Evolutionary conservation across 352 stramenopile genomes (phyloP).

Genomic region (Phytophthora syringae): DNA sequence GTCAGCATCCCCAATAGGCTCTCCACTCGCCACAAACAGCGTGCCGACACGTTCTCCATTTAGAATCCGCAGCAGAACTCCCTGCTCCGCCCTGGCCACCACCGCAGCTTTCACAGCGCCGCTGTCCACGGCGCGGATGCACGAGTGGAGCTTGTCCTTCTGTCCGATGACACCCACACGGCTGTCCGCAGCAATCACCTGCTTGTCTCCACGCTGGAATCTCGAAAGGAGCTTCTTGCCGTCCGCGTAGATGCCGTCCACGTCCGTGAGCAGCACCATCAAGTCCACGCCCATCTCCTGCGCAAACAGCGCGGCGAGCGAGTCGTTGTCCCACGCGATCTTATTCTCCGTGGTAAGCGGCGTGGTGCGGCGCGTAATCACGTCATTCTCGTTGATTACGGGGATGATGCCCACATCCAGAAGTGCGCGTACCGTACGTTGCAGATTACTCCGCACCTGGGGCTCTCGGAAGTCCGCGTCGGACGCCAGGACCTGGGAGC

Average conservation of each 20-base stretch:
- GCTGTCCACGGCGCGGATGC: constrained; percentile 80
- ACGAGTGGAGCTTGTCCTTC: constrained; percentile 84
- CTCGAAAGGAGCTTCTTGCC: constrained; percentile 47
- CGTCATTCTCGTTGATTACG: constrained; percentile 89
- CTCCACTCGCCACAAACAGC: constrained; percentile 59
- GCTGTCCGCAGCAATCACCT: constrained; percentile 53
- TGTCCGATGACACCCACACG: constrained; percentile 70
- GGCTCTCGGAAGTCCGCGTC: constrained; percentile 81
- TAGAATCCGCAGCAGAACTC: constrained; percentile 65
- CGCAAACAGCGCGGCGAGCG: constrained; percentile 78
- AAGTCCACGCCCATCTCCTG: constrained; percentile 75
- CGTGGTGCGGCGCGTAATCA: constrained; percentile 73
- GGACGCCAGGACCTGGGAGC: constrained; percentile 81
- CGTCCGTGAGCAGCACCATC: constrained; percentile 82
- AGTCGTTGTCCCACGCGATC: constrained; percentile 89
- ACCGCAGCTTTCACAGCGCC: constrained; percentile 64
- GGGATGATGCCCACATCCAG: constrained; percentile 87
- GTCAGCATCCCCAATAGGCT: constrained; percentile 49
- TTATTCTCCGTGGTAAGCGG: constrained; percentile 65
- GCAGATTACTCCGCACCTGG: constrained; percentile 67
- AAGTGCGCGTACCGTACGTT: constrained; percentile 65
- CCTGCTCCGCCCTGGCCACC: constrained; percentile 69
- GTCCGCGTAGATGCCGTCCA: constrained; percentile 64
- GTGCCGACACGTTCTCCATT: constrained; percentile 76
- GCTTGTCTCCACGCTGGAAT: constrained; percentile 57